Conservation (phyloP, 2,329 filamentous ascomycete genomes). For the Aspergillus terreus region DNA sequence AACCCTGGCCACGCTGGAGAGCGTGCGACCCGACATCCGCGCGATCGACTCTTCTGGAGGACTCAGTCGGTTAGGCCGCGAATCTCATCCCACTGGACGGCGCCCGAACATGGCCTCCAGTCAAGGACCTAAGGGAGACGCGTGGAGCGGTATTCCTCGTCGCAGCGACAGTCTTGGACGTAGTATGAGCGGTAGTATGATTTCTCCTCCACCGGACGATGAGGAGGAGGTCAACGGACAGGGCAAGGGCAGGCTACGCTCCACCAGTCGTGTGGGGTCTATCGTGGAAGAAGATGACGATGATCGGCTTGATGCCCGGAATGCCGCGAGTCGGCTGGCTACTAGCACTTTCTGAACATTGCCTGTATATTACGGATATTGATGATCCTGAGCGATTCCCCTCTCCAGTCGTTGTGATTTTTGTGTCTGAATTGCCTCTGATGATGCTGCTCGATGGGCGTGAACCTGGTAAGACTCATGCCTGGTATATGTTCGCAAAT, state of each 20-base stretch:
- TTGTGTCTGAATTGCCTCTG: not conserved
- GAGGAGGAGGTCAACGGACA: constrained; percentile 52
- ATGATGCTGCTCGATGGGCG: too few species aligned
- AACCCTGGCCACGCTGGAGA: constrained; percentile 88
- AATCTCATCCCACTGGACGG: constrained; percentile 72
- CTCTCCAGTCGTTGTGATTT: constrained; percentile 13
- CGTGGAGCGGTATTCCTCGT: constrained; percentile 92
- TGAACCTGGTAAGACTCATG: too few species aligned
- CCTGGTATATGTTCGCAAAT: too few species aligned
- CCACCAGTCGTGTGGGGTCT: constrained; percentile 44
- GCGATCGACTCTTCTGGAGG: constrained; percentile 89
- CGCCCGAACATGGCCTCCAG: constrained; percentile 76
- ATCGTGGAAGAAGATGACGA: constrained; percentile 65
- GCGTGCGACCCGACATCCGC: constrained; percentile 85
- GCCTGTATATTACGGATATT: constrained; percentile 33
- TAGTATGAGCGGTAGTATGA: constrained; percentile 70
- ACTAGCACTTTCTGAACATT: constrained; percentile 77
- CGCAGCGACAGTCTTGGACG: constrained; percentile 73
- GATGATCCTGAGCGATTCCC: constrained; percentile 32
- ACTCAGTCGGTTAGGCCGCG: constrained; percentile 81
- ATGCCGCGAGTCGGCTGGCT: constrained; percentile 88
- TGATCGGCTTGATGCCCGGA: constrained; percentile 89
- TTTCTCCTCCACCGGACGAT: constrained; percentile 62
- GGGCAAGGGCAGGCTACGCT: constrained; percentile 45
- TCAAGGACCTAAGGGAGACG: constrained; percentile 95